Percentiles rank a stretch among this genome's conserved stretches.
These are phyloP conservation scores for Venturia aucupariae DNA, from an alignment of 2,329 filamentous ascomycete genomes.

Conservation along the genomic window DNA sequence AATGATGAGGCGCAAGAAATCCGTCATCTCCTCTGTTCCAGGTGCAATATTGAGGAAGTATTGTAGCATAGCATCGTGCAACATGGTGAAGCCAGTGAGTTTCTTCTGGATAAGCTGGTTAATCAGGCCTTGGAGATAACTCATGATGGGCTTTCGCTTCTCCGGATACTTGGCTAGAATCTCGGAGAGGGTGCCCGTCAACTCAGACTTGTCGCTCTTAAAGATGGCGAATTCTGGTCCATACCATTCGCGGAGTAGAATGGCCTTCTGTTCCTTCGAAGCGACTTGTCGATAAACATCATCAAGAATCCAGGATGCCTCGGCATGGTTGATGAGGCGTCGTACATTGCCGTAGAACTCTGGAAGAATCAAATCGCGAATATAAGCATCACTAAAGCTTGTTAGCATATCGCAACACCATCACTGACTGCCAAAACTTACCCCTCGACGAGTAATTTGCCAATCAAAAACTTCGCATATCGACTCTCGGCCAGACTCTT, in stretches of 20 bases:
- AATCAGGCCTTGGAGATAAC: slow-evolving; percentile 74
- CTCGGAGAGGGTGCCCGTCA: slow-evolving; percentile 48
- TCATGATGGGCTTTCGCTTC: slow-evolving; percentile 81
- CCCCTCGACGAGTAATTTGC: slow-evolving; percentile 85
- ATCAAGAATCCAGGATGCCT: slow-evolving; percentile 95
- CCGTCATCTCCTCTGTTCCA: slow-evolving; percentile 71
- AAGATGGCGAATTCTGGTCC: slow-evolving; percentile 85
- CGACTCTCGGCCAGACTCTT: slow-evolving; percentile 80
- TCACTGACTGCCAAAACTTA: slow-evolving; percentile 19
- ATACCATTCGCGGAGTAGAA: slow-evolving; percentile 89
- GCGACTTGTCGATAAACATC: slow-evolving; percentile 89
- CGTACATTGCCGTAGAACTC: slow-evolving; percentile 94
- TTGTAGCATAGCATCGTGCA: slow-evolving; percentile 96
- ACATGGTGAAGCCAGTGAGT: slow-evolving; percentile 91
- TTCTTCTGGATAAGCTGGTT: slow-evolving; percentile 94
- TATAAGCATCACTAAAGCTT: slow-evolving; percentile 57
- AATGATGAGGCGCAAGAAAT: slow-evolving; percentile 85
- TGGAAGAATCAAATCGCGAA: slow-evolving; percentile 78
- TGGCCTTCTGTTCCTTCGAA: slow-evolving; percentile 74
- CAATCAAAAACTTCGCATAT: slow-evolving; percentile 96
- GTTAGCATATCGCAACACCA: slow-evolving; percentile 9
- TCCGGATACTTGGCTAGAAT: slow-evolving; percentile 72
- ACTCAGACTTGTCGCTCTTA: slow-evolving; percentile 52
- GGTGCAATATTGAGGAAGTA: slow-evolving; percentile 76
- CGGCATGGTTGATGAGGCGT: slow-evolving; percentile 88